A percentile compares a stretch with the other conserved stretches of the same genome.
These are phyloP conservation scores for Hawksworthiomyces lignivorus DNA, from an alignment of 2,329 filamentous ascomycete species.

Conservation along the genomic window DNA sequence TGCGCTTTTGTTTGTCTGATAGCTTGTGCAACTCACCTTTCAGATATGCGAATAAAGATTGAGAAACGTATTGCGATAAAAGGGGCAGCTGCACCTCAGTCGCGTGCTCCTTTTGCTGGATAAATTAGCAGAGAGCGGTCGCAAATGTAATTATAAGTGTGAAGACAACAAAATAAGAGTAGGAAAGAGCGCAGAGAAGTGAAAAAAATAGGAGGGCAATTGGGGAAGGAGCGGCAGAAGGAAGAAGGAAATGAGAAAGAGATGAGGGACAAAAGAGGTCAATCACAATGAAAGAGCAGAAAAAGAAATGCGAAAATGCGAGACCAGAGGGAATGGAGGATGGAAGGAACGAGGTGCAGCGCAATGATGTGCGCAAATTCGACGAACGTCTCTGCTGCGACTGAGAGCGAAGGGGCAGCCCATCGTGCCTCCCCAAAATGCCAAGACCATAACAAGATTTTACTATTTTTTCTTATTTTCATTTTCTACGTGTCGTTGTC, in stretches of 20 bases:
- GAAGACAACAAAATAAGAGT: neutral
- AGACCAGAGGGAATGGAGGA: too few relatives aligned
- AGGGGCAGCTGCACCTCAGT: too few relatives aligned
- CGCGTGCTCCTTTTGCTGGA: too few relatives aligned
- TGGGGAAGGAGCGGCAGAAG: neutral
- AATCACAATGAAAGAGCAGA: too few relatives aligned
- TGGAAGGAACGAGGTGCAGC: too few relatives aligned
- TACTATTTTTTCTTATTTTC: neutral
- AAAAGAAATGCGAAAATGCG: too few relatives aligned
- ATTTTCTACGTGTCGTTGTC: constrained; percentile 4
- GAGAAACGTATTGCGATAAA: too few relatives aligned
- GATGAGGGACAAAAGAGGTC: constrained; percentile 1
- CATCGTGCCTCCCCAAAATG: constrained; percentile 5
- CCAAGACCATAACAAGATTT: constrained; percentile 4
- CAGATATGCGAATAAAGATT: neutral
- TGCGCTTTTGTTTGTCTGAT: constrained; percentile 1
- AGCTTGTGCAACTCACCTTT: constrained; percentile 3
- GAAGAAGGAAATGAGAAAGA: neutral
- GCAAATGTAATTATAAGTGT: too few relatives aligned
- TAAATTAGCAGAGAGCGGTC: too few relatives aligned
- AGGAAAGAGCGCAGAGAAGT: neutral
- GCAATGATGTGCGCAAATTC: too few relatives aligned
- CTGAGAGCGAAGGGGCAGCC: too few relatives aligned
- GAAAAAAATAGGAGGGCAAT: neutral
- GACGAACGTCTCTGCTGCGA: too few relatives aligned